Percentiles rank a stretch among this genome's conserved stretches.
Conservation (phyloP, 2,329 filamentous ascomycete species). For the Aspergillus eucalypticola region DNA sequence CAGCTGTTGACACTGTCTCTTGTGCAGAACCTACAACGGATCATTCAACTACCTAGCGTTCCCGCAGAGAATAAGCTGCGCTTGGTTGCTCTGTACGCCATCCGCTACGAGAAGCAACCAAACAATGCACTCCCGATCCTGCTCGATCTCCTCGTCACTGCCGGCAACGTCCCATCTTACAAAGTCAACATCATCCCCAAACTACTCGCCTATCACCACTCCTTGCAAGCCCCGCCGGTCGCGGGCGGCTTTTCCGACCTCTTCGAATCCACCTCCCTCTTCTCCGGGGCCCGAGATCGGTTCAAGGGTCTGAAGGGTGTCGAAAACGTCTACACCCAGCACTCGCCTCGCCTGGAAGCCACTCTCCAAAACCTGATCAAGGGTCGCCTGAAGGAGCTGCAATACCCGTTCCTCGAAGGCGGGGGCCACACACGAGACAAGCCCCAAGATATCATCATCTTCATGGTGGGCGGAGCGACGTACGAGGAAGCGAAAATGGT, state of each 20-base stretch:
- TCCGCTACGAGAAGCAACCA: conserved; percentile 85
- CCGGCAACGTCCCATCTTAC: conserved; percentile 74
- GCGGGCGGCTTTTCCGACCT: conserved; percentile 82
- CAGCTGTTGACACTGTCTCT: background rate
- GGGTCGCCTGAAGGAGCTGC: conserved; percentile 77
- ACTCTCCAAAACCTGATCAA: conserved; percentile 94
- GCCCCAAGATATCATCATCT: conserved; percentile 93
- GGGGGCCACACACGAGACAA: conserved; percentile 86
- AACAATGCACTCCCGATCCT: conserved; percentile 82
- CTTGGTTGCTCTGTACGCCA: conserved; percentile 88
- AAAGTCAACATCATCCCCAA: conserved; percentile 79
- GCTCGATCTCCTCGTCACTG: conserved; percentile 79
- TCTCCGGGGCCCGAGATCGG: conserved; percentile 80
- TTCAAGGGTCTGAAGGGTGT: conserved; percentile 96
- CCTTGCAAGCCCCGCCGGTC: conserved; percentile 75
- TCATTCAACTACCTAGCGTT: conserved; percentile 79
- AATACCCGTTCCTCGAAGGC: conserved; percentile 92
- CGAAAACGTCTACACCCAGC: conserved; percentile 98
- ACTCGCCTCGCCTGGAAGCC: conserved; percentile 81
- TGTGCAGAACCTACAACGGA: conserved; percentile 71
- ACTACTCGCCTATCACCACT: conserved; percentile 80
- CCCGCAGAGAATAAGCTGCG: conserved; percentile 81
- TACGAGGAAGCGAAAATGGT: conserved; percentile 98
- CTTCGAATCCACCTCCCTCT: conserved; percentile 88
- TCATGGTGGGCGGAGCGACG: conserved; percentile 89